Conservation (phyloP, 2,329 filamentous ascomycete species). For the Hawksworthiomyces lignivorus region DNA sequence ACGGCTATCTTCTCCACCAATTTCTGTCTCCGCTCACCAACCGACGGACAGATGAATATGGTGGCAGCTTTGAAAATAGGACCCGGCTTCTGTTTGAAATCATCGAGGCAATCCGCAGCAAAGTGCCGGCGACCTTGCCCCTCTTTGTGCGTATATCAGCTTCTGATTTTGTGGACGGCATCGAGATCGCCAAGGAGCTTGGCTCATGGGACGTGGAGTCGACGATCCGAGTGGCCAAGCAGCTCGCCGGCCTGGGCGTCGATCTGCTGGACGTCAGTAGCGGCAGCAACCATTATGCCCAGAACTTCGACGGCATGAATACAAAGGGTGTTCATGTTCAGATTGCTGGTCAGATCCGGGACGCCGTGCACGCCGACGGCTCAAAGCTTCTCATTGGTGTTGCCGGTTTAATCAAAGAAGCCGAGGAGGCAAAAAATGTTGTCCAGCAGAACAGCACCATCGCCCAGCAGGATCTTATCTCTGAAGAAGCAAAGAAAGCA, state of each 20-base stretch:
- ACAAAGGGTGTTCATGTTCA: too few species aligned
- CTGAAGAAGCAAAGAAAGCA: too few species aligned
- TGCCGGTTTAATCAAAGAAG: too few species aligned
- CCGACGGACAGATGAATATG: slow-evolving; percentile 60
- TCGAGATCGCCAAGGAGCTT: slow-evolving; percentile 37
- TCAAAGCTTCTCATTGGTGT: too few species aligned
- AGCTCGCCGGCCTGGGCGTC: slow-evolving; percentile 59
- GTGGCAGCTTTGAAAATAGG: slow-evolving; percentile 65
- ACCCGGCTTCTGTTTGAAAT: slow-evolving; percentile 60
- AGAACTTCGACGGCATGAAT: slow-evolving; percentile 40
- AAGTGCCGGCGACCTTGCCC: slow-evolving; percentile 60
- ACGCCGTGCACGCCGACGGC: too few species aligned
- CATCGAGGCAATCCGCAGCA: slow-evolving; percentile 51
- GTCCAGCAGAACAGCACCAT: too few species aligned
- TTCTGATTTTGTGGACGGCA: slow-evolving; percentile 65
- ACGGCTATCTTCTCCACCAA: slow-evolving; percentile 66
- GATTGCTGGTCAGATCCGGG: too few species aligned
- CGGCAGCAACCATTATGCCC: slow-evolving; percentile 54
- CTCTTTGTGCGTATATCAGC: slow-evolving; percentile 67
- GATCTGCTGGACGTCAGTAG: slow-evolving; percentile 68
- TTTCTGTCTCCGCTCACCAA: slow-evolving; percentile 68
- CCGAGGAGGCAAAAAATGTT: too few species aligned
- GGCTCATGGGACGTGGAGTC: slow-evolving; percentile 59
- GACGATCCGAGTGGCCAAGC: slow-evolving; percentile 52
- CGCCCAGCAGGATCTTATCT: too few species aligned